Conservation (phyloP, 108 stramenopile species). For the Nitzschia sp. region DNA sequence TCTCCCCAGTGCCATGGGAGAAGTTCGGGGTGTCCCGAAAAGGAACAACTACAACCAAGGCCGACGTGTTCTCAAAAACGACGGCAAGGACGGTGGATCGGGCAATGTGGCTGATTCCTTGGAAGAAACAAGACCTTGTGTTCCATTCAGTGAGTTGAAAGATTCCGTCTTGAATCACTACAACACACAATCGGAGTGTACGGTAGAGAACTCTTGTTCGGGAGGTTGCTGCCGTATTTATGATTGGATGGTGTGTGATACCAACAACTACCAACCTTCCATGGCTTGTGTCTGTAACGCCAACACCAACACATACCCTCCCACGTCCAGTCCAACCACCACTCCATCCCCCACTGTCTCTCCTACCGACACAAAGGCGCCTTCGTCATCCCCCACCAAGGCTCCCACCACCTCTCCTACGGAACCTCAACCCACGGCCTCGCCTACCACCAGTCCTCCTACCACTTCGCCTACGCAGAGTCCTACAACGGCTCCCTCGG, state of each 20-base stretch:
- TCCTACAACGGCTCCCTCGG: not conserved
- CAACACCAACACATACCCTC: not conserved
- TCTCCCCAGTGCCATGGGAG: too few relatives aligned
- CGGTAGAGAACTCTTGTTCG: not conserved
- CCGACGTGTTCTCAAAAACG: not conserved
- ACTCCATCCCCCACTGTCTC: not conserved
- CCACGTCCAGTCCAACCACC: not conserved
- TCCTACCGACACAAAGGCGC: not conserved
- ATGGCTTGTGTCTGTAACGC: slow-evolving; percentile 12
- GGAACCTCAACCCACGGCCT: not conserved
- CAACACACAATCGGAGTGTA: slow-evolving; percentile 2
- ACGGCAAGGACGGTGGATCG: not conserved
- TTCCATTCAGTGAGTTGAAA: not conserved
- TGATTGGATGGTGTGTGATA: slow-evolving; percentile 12
- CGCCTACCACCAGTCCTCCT: not conserved
- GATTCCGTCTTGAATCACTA: slow-evolving; percentile 6
- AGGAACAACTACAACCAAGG: not conserved
- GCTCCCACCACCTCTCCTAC: not conserved
- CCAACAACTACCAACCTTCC: not conserved
- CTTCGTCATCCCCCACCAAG: not conserved
- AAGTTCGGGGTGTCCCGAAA: too few relatives aligned
- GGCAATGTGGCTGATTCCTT: not conserved
- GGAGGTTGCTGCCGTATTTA: slow-evolving; percentile 3
- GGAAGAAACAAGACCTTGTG: slow-evolving; percentile 3
- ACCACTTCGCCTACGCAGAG: not conserved